Percentiles rank a stretch among this genome's conserved stretches.
phyloP scores from a whole-genome alignment of 1,284 basidiomycete genomes.

The Cutaneotrichosporon sp. region DNA sequence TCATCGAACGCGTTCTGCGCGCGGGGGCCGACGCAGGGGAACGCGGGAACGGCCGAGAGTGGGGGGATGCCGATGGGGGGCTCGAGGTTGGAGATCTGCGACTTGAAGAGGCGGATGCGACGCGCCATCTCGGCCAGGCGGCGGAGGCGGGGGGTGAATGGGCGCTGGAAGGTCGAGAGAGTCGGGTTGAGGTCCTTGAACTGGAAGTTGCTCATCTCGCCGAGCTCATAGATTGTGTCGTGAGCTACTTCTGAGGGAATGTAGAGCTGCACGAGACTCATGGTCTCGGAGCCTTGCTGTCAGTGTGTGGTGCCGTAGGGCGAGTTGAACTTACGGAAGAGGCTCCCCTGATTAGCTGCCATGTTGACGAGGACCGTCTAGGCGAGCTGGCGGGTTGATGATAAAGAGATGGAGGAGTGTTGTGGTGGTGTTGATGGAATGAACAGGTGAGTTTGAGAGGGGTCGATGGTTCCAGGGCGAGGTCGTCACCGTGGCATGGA shows the following conservation, averaged over 20 bases:
- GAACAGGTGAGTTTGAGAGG: not conserved
- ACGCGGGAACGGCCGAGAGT: constrained; percentile 71
- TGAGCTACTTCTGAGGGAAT: constrained; percentile 97
- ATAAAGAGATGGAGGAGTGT: not conserved
- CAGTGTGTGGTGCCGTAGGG: not conserved
- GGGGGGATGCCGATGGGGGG: constrained; percentile 70
- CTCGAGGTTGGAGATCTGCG: constrained; percentile 75
- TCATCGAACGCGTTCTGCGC: constrained; percentile 92
- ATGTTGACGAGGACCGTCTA: constrained; percentile 9
- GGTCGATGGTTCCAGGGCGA: too few species aligned
- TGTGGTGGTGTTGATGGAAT: not conserved
- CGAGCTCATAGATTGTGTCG: constrained; percentile 90
- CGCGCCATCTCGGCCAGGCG: constrained; percentile 94
- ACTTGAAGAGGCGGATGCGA: constrained; percentile 81
- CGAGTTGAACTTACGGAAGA: constrained; percentile 64
- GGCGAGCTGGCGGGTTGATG: not conserved
- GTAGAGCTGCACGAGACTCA: constrained; percentile 98
- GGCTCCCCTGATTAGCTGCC: constrained; percentile 48
- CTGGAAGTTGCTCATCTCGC: constrained; percentile 91
- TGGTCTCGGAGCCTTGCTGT: constrained; percentile 76
- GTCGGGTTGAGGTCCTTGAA: constrained; percentile 98
- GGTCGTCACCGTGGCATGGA: too few species aligned
- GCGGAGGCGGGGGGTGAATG: constrained; percentile 92
- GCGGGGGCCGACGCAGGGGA: constrained; percentile 79
- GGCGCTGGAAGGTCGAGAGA: constrained; percentile 96